Conservation (phyloP, 1,284 basidiomycete genomes). For the Phellinidium pouzarii region DNA sequence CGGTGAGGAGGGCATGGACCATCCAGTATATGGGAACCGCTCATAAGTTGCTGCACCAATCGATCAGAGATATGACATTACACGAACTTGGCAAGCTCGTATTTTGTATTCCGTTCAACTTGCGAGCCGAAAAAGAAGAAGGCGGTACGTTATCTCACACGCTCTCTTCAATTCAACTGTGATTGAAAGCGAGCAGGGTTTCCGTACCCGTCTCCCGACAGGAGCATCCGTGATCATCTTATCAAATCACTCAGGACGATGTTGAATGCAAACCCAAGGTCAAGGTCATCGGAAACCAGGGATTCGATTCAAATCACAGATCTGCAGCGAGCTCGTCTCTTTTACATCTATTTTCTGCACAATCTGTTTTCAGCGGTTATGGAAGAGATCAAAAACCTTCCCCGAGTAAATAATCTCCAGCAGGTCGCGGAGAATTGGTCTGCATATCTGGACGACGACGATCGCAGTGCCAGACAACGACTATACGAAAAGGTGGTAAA, state of each 20-base stretch:
- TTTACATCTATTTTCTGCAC: neutral
- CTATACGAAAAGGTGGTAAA: neutral
- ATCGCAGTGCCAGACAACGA: neutral
- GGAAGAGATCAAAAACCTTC: neutral
- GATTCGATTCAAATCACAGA: too few relatives aligned
- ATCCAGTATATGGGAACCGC: neutral
- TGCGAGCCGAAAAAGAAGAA: neutral
- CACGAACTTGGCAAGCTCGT: neutral
- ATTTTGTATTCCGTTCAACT: neutral
- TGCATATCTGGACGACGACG: neutral
- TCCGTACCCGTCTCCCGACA: neutral
- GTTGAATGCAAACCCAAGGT: too few relatives aligned
- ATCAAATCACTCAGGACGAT: neutral
- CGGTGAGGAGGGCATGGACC: neutral
- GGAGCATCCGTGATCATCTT: neutral
- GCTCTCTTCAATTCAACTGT: neutral
- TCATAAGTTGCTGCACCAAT: neutral
- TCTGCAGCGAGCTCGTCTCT: neutral
- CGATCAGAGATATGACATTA: neutral
- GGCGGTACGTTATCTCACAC: neutral
- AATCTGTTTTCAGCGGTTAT: neutral
- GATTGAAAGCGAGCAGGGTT: neutral
- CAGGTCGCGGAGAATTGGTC: neutral
- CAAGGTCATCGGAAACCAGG: too few relatives aligned
- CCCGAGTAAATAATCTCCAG: neutral